Conservation (phyloP, 2,329 filamentous ascomycete genomes). For the Fusarium coicis region DNA sequence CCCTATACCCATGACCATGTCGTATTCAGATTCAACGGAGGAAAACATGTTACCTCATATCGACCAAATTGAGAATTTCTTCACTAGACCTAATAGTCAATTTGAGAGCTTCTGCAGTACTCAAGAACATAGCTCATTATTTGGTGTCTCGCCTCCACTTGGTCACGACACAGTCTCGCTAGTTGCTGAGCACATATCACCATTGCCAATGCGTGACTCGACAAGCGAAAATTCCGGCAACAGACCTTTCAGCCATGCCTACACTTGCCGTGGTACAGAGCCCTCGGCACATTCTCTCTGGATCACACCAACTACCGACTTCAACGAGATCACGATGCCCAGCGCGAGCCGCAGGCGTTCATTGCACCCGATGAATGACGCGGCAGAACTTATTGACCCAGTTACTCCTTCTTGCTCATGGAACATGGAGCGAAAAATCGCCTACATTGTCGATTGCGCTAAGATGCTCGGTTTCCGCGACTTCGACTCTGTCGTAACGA, state of each 20-base stretch:
- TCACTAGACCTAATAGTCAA: neutral
- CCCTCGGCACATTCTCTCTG: neutral
- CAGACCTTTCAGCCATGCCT: fast-evolving
- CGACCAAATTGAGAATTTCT: neutral
- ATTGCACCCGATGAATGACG: neutral
- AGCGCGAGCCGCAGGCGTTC: neutral
- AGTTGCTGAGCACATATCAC: neutral
- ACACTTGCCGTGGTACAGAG: neutral
- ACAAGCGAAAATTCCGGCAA: too few species aligned
- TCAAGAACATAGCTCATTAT: neutral
- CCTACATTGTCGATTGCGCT: neutral
- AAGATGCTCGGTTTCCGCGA: neutral
- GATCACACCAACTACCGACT: neutral
- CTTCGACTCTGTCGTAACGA: neutral
- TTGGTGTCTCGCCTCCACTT: neutral
- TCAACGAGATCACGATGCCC: neutral
- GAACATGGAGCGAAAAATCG: neutral
- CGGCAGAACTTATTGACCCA: neutral
- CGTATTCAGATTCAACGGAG: neutral
- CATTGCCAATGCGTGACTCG: neutral
- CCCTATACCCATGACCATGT: neutral
- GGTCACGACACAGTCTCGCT: neutral
- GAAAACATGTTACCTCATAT: neutral
- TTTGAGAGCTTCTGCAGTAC: neutral
- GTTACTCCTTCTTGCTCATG: neutral